phyloP scores from a whole-genome alignment of 1,284 basidiomycete genomes.

The Stygiomarasmius scandens region DNA sequence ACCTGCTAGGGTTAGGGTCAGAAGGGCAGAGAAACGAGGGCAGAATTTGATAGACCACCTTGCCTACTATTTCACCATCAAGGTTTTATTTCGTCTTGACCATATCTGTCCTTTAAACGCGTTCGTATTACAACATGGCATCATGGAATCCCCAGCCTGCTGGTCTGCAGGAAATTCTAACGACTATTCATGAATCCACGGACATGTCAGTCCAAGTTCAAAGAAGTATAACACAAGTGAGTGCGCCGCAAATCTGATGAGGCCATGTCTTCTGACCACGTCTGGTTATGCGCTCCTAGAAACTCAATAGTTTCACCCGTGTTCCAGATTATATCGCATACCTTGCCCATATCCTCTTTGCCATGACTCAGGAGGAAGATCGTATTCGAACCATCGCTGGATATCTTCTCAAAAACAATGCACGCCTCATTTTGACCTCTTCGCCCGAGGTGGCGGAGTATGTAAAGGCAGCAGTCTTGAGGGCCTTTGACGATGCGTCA shows the following conservation, averaged over 20 bases:
- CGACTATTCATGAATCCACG: slow-evolving; percentile 85
- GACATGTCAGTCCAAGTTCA: slow-evolving; percentile 74
- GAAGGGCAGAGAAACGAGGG: neutral
- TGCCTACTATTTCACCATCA: neutral
- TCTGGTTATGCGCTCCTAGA: slow-evolving; percentile 48
- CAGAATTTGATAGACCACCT: neutral
- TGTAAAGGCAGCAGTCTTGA: slow-evolving; percentile 82
- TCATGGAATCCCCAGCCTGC: slow-evolving; percentile 75
- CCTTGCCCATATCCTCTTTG: slow-evolving; percentile 90
- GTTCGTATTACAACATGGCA: slow-evolving; percentile 14
- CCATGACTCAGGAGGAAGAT: slow-evolving; percentile 82
- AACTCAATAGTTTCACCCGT: slow-evolving; percentile 86
- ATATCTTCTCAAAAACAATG: slow-evolving; percentile 96
- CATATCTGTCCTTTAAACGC: slow-evolving; percentile 8
- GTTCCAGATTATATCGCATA: slow-evolving; percentile 96
- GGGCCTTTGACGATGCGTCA: slow-evolving; percentile 78
- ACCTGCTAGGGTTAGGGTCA: neutral
- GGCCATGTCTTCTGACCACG: slow-evolving; percentile 25
- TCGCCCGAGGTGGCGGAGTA: slow-evolving; percentile 73
- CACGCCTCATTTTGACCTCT: slow-evolving; percentile 68
- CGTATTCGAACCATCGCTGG: slow-evolving; percentile 95
- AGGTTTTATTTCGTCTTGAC: neutral
- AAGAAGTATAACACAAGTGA: slow-evolving; percentile 75
- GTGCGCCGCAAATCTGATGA: slow-evolving; percentile 24
- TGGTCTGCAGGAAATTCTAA: slow-evolving; percentile 82